Base-by-base conservation (phyloP, 129 eudicot species). In the Flaveria robusta region DNA sequence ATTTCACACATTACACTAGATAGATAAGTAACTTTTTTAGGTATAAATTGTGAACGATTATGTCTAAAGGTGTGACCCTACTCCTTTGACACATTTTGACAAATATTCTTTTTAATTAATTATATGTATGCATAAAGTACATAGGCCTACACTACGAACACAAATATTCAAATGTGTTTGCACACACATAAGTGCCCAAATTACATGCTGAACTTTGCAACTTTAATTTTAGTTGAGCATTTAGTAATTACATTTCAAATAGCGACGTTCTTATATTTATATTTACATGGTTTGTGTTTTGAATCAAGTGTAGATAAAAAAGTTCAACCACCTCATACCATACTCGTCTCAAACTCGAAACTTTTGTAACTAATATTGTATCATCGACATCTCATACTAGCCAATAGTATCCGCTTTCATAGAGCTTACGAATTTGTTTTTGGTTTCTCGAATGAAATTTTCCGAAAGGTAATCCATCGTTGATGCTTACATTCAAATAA, bases 91-190 rank as follows among this genome's bases (percentile, higher is more conserved):
- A 24, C 66, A 59, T 59, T 59, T 59, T 24, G 66, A 59, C 66
- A 59, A 59, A 23, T 24, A 23, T 59, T 24, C 66, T 24, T 59
- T 58, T 23, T 59, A 24, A 59, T 1, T 59, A 12, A 59, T 34
- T 9, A 20, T 9, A 20, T 59, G 66, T 24, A 59, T 59, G 66
- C 24, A 34, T 59, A 59, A 59, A 59, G 39, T 27, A 59, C 39
- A 59, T 59, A 23, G 66, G 66, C 66, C 66, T 59, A 24, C 66
- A 24, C 66, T 24, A 4, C 66, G 24, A 23, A 12, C 66, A 59
- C 39, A 59, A 23, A 59, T 59, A 16, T 24, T 59, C 39, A 24
- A 23, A 59, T 59, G 37, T 23, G n/a, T 59, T 4, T 23, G 29
- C 66, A 58, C 63, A 55, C 62, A 58, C 65, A 58, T 58, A 58